Conservation (phyloP, 2,329 filamentous ascomycete species). For the Penicillium sp. region DNA sequence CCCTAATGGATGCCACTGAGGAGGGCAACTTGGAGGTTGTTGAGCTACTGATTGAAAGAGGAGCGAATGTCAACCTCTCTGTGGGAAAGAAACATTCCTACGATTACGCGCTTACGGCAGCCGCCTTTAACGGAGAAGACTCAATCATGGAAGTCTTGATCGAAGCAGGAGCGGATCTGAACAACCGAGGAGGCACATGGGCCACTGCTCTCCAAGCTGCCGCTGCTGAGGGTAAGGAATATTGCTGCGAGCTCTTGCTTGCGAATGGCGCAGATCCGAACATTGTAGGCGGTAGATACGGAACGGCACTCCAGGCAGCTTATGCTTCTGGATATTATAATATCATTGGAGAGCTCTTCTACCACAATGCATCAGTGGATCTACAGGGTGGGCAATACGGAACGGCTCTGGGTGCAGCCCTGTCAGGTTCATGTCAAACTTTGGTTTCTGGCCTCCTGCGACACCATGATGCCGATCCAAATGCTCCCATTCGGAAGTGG, state of each 20-base stretch:
- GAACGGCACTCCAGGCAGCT: neutral
- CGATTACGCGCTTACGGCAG: neutral
- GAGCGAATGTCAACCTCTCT: neutral
- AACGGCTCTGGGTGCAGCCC: neutral
- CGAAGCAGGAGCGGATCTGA: neutral
- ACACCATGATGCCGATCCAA: neutral
- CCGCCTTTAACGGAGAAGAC: neutral
- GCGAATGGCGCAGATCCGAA: neutral
- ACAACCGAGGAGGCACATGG: neutral
- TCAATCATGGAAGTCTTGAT: neutral
- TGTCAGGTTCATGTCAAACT: neutral
- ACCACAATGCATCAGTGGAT: neutral
- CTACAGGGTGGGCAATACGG: neutral
- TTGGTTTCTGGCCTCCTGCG: neutral
- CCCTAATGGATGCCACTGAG: neutral
- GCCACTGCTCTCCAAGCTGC: neutral
- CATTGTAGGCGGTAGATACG: neutral
- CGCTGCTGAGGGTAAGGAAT: neutral
- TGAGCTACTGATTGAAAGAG: neutral
- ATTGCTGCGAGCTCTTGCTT: neutral
- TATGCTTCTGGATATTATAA: neutral
- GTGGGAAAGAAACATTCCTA: neutral
- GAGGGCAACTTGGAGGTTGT: neutral
- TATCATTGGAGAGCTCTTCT: neutral
- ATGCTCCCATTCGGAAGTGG: constrained; percentile 1